phyloP scores from a whole-genome alignment of 305 asterid species.

The Fraxinus baroniana region DNA sequence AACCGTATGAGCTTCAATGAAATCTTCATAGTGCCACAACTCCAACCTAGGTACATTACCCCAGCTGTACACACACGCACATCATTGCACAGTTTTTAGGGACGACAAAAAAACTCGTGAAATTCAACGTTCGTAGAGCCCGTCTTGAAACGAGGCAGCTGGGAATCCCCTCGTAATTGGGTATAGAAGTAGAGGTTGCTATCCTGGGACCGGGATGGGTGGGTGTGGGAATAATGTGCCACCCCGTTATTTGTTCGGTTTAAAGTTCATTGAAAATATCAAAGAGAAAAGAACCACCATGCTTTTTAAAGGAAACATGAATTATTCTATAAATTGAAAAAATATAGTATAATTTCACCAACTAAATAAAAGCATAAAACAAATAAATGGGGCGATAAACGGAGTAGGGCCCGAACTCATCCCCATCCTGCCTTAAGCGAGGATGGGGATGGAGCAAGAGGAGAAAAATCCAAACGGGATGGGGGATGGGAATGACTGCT shows the following conservation, averaged over 20 bases:
- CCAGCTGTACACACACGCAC: conserved; percentile 12
- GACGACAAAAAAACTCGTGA: too few relatives aligned
- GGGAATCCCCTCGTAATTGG: too few relatives aligned
- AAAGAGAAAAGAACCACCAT: too few relatives aligned
- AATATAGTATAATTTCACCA: too few relatives aligned
- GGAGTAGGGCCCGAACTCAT: too few relatives aligned
- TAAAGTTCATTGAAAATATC: neutral
- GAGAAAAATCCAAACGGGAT: too few relatives aligned
- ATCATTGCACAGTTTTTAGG: conserved; percentile 23
- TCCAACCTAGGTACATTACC: conserved; percentile 10
- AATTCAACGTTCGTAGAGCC: too few relatives aligned
- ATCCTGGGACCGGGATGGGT: neutral
- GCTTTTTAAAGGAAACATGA: too few relatives aligned
- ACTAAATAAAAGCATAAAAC: too few relatives aligned
- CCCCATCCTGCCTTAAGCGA: neutral
- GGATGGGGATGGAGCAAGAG: neutral
- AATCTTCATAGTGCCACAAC: conserved; percentile 11
- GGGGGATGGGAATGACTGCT: neutral
- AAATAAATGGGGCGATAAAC: too few relatives aligned
- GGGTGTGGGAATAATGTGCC: neutral
- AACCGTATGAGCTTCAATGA: conserved; percentile 39
- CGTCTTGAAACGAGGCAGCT: too few relatives aligned
- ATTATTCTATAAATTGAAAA: neutral
- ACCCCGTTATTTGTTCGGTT: neutral
- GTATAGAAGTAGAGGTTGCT: neutral